Evolutionary conservation across 306 rosid genomes (phyloP), one percentile per base, ranked within the genome.

Genomic region (Alnus rubra): DNA sequence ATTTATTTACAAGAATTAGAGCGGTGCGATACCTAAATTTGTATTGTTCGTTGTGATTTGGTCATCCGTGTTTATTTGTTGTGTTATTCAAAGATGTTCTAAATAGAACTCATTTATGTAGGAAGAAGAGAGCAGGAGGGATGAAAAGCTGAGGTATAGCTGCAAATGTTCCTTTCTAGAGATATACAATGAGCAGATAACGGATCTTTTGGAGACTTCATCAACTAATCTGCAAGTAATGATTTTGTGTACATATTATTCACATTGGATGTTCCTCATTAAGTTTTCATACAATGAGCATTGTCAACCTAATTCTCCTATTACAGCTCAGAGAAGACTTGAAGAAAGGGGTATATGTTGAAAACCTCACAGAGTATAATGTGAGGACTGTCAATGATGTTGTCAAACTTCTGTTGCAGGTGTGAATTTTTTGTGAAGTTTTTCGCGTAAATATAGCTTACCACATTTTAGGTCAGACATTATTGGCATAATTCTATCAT

Each of bases 341-440:
- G 93, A 95, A 95, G 92, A 92, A 95, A 90, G 98, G 98, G 80
- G 92, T 95, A 56, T 87, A 95, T 12, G 98, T 92, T 47, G 98
- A 95, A 74, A 92, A 90, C 84, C 98, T 95, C 35, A 87, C 95
- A 44, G 98, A 95, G 86, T 84, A 86, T 71, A 69, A 74, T 28
- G 98, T 91, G 87, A 83, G 68, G 78, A 87, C 92, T 70, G 93
- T 92, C 69, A 77, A 87, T 83, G 98, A 91, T 85, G 94, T 95
- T 59, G 88, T 90, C 86, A 79, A 87, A 88, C 98, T 95, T 83
- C 82, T 95, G 90, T 74, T 89, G 78, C 95, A 91, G 97, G 98
- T 92, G 58, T 67, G 73, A 52, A 19, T 56, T 74, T 56, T 75
- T 52, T 60, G 50, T 81, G 60, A 74, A 59, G 70, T 44, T 28